Conservation (phyloP, 257 asterid genomes). For the Fraxinus quadrangulata region DNA sequence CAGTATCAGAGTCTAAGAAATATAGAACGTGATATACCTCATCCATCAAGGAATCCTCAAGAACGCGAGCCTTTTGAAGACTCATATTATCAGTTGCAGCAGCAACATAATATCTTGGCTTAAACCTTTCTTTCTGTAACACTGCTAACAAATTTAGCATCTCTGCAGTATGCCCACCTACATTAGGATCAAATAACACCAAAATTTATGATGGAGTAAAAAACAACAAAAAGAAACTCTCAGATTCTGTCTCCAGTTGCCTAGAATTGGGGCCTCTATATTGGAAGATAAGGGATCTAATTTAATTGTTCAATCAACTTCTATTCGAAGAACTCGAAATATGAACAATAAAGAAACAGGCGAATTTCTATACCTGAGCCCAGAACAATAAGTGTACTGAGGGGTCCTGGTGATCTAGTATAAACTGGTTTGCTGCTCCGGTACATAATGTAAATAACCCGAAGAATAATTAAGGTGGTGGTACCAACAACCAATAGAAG, state of each 20-base stretch:
- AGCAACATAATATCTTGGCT: conserved; percentile 76
- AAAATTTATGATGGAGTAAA: no score
- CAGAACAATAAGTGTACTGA: conserved; percentile 63
- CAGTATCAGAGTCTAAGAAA: background rate
- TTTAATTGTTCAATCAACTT: background rate
- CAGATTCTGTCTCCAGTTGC: background rate
- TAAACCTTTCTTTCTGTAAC: conserved; percentile 65
- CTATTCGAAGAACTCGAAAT: background rate
- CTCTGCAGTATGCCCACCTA: conserved; percentile 98
- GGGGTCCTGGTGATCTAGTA: conserved; percentile 38
- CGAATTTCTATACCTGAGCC: conserved; percentile 66
- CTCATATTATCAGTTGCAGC: conserved; percentile 99
- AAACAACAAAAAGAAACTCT: no score
- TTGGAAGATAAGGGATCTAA: background rate
- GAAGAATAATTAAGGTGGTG: conserved; percentile 40
- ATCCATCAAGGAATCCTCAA: conserved; percentile 63
- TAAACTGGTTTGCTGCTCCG: conserved; percentile 43
- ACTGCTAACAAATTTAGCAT: conserved; percentile 75
- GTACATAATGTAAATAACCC: conserved; percentile 50
- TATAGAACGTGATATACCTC: conserved; percentile 40
- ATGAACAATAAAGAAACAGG: conserved; percentile 7
- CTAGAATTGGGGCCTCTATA: background rate
- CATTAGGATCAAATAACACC: conserved; percentile 16
- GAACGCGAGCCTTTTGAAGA: conserved; percentile 74
- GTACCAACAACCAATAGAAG: conserved; percentile 39